Conservation (phyloP, 179 eudicot species). For the Pouteria campechiana region DNA sequence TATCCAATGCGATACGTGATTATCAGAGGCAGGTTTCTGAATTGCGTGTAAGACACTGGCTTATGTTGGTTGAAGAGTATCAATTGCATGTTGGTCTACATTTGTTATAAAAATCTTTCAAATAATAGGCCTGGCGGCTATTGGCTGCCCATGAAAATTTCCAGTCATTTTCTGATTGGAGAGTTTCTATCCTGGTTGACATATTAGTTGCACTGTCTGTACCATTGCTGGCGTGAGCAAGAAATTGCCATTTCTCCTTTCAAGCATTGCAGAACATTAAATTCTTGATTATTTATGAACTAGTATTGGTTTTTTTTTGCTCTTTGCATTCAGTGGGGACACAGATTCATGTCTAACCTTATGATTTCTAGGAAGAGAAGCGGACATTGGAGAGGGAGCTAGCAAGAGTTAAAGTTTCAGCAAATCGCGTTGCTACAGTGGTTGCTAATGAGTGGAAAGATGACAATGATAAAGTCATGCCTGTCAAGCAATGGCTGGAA, state of each 20-base stretch:
- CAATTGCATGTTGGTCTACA: too few relatives aligned
- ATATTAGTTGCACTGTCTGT: too few relatives aligned
- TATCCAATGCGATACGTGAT: constrained; percentile 78
- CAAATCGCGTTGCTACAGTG: constrained; percentile 71
- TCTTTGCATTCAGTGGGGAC: too few relatives aligned
- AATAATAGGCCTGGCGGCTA: not conserved
- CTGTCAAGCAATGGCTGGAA: constrained; percentile 90
- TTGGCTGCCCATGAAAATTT: too few relatives aligned
- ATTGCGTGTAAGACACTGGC: constrained; percentile 36
- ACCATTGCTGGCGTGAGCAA: too few relatives aligned
- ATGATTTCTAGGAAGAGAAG: constrained; percentile 70
- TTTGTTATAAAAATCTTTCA: too few relatives aligned
- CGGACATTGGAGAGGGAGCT: constrained; percentile 82
- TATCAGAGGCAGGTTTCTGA: constrained; percentile 57
- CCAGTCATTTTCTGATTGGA: too few relatives aligned
- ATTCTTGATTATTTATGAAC: not conserved
- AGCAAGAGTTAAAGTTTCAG: constrained; percentile 87
- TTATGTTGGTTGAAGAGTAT: not conserved
- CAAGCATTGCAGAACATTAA: too few relatives aligned
- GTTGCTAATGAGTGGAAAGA: constrained; percentile 98
- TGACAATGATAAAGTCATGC: constrained; percentile 86
- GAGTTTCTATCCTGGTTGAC: too few relatives aligned
- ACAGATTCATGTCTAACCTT: too few relatives aligned
- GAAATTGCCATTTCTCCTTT: not conserved
- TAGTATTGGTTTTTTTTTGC: constrained; percentile 2